A percentile compares a stretch with the other conserved stretches of the same genome.
Evolutionary conservation across 2,329 filamentous ascomycete genomes (phyloP).

Genomic region (Dactylellina leptospora): DNA sequence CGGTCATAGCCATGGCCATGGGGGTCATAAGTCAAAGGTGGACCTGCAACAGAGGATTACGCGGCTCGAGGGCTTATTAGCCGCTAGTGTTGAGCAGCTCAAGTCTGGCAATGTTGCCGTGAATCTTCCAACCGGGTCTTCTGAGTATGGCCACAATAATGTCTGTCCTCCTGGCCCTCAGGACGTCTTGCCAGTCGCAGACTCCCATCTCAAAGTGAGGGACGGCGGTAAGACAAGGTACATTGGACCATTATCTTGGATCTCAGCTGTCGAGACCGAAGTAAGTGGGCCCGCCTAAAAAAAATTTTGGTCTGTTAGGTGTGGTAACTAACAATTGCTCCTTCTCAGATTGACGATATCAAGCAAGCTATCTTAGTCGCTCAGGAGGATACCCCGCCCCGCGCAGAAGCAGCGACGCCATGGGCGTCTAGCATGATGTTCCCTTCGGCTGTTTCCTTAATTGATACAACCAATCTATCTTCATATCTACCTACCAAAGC

Average conservation of each 20-base stretch:
- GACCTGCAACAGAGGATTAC: conserved; percentile 51
- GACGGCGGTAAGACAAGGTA: conserved; percentile 44
- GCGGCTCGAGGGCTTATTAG: conserved; percentile 46
- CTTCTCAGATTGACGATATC: conserved; percentile 45
- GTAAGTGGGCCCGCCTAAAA: conserved; percentile 16
- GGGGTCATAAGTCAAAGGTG: conserved; percentile 45
- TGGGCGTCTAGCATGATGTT: conserved; percentile 53
- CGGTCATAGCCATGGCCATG: conserved; percentile 11
- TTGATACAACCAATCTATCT: conserved; percentile 34
- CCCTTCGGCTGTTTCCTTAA: conserved; percentile 21
- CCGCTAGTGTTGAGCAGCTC: conserved; percentile 51
- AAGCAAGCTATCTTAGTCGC: conserved; percentile 40
- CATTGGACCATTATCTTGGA: conserved; percentile 49
- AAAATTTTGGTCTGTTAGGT: background rate
- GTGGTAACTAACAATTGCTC: background rate
- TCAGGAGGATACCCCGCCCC: conserved; percentile 16
- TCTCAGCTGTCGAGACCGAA: conserved; percentile 49
- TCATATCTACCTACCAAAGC: conserved; percentile 42
- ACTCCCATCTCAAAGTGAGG: conserved; percentile 44
- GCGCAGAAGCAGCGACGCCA: conserved; percentile 12
- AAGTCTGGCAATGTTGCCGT: conserved; percentile 46
- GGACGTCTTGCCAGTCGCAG: conserved; percentile 42
- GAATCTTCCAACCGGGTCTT: conserved; percentile 23
- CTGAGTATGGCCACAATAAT: conserved; percentile 22
- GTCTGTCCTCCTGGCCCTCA: conserved; percentile 23